phyloP scores from a whole-genome alignment of 495 filamentous ascomycete genomes.

The Neurospora discreta region DNA sequence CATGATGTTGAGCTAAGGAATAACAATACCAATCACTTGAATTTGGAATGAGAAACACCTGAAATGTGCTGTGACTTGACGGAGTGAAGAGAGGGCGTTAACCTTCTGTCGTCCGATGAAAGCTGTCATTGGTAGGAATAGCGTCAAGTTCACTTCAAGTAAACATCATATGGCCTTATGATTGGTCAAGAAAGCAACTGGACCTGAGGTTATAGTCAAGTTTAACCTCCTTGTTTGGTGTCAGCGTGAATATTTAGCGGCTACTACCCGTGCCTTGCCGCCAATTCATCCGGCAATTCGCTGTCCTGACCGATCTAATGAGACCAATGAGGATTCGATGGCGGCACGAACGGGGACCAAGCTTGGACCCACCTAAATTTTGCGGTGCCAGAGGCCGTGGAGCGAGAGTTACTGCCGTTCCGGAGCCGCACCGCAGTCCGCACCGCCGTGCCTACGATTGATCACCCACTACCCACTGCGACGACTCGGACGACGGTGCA shows the following conservation, averaged over 20 bases:
- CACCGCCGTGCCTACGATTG: neutral
- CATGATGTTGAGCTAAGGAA: neutral
- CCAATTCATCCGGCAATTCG: neutral
- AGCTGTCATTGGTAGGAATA: neutral
- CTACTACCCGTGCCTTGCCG: neutral
- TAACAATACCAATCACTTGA: neutral
- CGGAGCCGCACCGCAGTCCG: neutral
- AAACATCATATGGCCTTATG: neutral
- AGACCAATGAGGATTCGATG: neutral
- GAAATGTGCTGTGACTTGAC: neutral
- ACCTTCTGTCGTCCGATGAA: neutral
- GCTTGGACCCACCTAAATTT: constrained; percentile 7
- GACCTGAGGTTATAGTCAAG: neutral
- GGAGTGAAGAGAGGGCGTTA: neutral
- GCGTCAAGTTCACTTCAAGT: neutral
- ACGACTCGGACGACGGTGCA: neutral
- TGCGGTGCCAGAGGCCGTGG: neutral
- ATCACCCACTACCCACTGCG: neutral
- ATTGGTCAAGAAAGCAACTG: neutral
- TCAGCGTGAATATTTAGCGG: neutral
- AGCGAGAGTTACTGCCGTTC: neutral
- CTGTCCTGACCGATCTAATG: neutral
- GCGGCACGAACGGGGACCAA: neutral
- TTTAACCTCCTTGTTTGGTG: neutral
- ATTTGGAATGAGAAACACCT: neutral